Percentiles rank a stretch among this genome's conserved stretches.
These are phyloP conservation scores for Chaetoceros tenuissimus DNA, from an alignment of 108 stramenopile genomes.

Conservation along the genomic window DNA sequence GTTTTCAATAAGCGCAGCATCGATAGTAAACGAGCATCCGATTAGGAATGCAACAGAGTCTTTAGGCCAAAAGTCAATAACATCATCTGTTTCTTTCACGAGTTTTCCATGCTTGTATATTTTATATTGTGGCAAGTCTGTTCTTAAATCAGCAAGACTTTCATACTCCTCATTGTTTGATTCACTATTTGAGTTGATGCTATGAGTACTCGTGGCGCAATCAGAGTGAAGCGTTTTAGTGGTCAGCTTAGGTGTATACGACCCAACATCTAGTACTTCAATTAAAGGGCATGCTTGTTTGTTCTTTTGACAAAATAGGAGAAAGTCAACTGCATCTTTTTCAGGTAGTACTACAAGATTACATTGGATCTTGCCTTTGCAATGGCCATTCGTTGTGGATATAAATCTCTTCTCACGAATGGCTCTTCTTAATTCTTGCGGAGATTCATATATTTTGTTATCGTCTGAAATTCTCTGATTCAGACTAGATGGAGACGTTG, in stretches of 20 bases:
- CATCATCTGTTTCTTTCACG: slow-evolving; percentile 46
- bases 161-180: too few species aligned
- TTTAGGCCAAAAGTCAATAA: slow-evolving; percentile 57
- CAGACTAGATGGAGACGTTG: too few species aligned
- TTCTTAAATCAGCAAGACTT: slow-evolving; percentile 49
- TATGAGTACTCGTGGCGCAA: too few species aligned
- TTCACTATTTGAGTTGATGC: too few species aligned
- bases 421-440: too few species aligned
- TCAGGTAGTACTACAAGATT: slow-evolving; percentile 80
- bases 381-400: slow-evolving; percentile 73
- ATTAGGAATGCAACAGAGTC: slow-evolving; percentile 76
- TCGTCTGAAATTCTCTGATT: too few species aligned
- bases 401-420: too few species aligned
- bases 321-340: slow-evolving; percentile 70
- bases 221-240: too few species aligned
- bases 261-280: slow-evolving; percentile 70
- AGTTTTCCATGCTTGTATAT: slow-evolving; percentile 70
- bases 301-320: slow-evolving; percentile 85
- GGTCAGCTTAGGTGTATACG: slow-evolving; percentile 10
- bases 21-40: slow-evolving; percentile 81
- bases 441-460: too few species aligned
- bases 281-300: slow-evolving; percentile 80
- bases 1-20: slow-evolving; percentile 60
- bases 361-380: slow-evolving; percentile 77
- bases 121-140: slow-evolving; percentile 63